Percentiles rank a stretch among this genome's conserved stretches.
Evolutionary conservation across 176 grass and related monocot genomes (phyloP).

Genomic region (barley (Hordeum vulgare)): DNA sequence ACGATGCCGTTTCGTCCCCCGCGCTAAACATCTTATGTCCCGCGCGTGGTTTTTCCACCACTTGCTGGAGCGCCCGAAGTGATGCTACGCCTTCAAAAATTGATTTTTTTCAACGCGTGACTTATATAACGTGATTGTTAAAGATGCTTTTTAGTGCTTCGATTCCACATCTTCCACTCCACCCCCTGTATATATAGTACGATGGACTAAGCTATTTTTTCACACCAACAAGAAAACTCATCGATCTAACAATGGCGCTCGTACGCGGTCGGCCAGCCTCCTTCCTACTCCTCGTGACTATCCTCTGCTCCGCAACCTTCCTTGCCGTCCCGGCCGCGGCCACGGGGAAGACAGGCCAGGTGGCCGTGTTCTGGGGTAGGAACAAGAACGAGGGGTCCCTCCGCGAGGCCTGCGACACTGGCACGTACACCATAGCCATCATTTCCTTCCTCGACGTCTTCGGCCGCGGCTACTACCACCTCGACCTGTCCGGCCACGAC

Average conservation of each 20-base stretch:
- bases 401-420: background rate
- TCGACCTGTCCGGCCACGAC: conserved; percentile 17
- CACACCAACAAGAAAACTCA: background rate
- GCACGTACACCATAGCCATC: conserved; percentile 1
- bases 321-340: background rate
- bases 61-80: no score
- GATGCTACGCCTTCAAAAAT: no score
- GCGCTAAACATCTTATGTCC: no score
- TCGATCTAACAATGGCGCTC: background rate
- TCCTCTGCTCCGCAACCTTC: background rate
- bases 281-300: background rate
- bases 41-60: no score
- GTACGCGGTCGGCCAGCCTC: background rate
- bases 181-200: background rate
- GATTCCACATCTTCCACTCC: background rate
- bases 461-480: background rate
- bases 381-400: conserved; percentile 13
- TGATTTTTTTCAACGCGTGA: no score
- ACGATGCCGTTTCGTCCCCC: no score
- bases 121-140: no score
- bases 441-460: conserved; percentile 20
- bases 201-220: background rate
- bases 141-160: no score
- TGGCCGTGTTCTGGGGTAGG: conserved; percentile 6
- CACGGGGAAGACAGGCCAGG: background rate